Conservation (phyloP, 345 rosid species). For the Eucalyptus microcorys region DNA sequence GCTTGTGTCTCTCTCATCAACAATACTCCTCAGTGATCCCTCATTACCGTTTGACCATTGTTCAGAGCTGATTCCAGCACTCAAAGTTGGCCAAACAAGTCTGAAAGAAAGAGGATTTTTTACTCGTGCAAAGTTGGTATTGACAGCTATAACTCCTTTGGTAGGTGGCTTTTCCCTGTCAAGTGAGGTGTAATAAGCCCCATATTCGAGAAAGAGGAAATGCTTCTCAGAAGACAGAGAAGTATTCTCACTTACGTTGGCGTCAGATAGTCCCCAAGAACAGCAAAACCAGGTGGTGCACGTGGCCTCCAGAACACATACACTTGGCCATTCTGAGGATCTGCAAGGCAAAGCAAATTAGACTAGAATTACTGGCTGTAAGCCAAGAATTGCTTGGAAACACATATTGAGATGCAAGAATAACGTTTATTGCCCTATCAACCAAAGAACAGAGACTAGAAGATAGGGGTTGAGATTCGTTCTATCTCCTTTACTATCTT, state of each 20-base stretch:
- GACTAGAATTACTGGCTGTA: not conserved
- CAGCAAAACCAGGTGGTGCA: slow-evolving; percentile 94
- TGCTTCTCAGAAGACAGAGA: not conserved
- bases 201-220: not conserved
- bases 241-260: slow-evolving; percentile 54
- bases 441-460: not conserved
- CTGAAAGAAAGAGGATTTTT: slow-evolving; percentile 75
- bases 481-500: not conserved
- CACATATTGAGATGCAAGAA: not conserved
- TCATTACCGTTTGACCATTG: slow-evolving; percentile 1
- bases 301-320: slow-evolving; percentile 88
- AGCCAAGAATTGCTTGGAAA: not conserved
- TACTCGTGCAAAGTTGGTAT: slow-evolving; percentile 68
- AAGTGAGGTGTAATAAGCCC: slow-evolving; percentile 5
- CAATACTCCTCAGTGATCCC: not conserved
- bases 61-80: slow-evolving; percentile 25
- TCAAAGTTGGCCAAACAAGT: slow-evolving; percentile 54
- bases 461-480: not conserved
- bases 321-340: slow-evolving; percentile 41
- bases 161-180: slow-evolving; percentile 97
- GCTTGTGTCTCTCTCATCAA: slow-evolving; percentile 9
- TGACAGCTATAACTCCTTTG: slow-evolving; percentile 82
- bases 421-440: not conserved
- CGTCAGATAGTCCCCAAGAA: slow-evolving; percentile 90
- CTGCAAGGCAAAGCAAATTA: slow-evolving; percentile 16